Evolutionary conservation across 2,329 filamentous ascomycete species (phyloP).

Genomic region (Nigrospora sphaerica): DNA sequence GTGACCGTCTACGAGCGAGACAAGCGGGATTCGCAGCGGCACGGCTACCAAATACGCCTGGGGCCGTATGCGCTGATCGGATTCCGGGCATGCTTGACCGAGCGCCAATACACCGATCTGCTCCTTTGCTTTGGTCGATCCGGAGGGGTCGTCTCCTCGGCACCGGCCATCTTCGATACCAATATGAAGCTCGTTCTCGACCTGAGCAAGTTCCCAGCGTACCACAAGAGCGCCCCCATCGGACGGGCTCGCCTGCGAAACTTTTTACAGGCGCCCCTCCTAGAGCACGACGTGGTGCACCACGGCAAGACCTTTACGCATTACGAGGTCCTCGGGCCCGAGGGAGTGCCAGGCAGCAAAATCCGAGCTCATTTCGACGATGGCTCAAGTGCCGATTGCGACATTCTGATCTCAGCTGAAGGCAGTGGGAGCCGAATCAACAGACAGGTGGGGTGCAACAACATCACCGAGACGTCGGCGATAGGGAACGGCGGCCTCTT

Average conservation of each 20-base stretch:
- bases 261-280: constrained; percentile 6
- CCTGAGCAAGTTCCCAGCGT: constrained; percentile 8
- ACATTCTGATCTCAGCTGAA: constrained; percentile 11
- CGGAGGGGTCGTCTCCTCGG: neutral
- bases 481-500: neutral
- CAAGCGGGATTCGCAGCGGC: neutral
- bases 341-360: neutral
- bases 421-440: constrained; percentile 4
- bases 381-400: constrained; percentile 9
- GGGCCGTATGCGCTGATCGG: constrained; percentile 9
- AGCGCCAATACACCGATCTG: neutral
- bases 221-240: constrained; percentile 12
- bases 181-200: constrained; percentile 3
- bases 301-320: constrained; percentile 8
- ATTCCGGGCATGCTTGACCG: constrained; percentile 10
- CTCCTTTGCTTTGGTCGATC: constrained; percentile 1
- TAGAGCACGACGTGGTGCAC: constrained; percentile 2
- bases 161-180: constrained; percentile 7
- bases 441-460: constrained; percentile 5
- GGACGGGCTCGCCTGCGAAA: constrained; percentile 9
- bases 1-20: constrained; percentile 10
- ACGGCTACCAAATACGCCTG: constrained; percentile 14
- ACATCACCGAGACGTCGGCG: constrained; percentile 2
- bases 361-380: constrained; percentile 5
- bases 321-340: constrained; percentile 5